Conservation (phyloP, 768 basidiomycete genomes). For the Serendipita vermifera region DNA sequence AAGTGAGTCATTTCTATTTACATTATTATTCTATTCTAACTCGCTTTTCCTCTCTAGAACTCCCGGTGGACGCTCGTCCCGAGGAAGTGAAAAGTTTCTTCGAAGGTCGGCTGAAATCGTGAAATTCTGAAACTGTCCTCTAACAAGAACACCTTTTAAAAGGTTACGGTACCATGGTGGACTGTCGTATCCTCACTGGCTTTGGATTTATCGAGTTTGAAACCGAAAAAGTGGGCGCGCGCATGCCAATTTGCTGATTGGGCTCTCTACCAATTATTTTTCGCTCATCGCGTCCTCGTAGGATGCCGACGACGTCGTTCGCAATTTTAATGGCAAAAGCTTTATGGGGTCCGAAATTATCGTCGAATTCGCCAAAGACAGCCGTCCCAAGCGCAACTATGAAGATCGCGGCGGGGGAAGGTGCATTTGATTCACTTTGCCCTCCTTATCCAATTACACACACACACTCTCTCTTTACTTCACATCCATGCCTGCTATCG, state of each 20-base stretch:
- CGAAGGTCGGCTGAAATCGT: too few relatives aligned
- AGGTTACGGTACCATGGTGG: constrained; percentile 78
- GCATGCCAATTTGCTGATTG: background rate
- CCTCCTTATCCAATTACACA: background rate
- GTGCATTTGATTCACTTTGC: constrained; percentile 20
- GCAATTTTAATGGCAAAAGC: constrained; percentile 72
- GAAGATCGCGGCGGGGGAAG: constrained; percentile 39
- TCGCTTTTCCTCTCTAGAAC: constrained; percentile 34
- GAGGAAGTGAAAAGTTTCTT: constrained; percentile 83
- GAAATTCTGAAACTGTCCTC: too few relatives aligned
- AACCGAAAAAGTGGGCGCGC: constrained; percentile 45
- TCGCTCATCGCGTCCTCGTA: constrained; percentile 22
- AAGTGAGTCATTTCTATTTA: constrained; percentile 34
- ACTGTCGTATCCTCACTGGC: constrained; percentile 90
- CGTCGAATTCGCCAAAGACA: constrained; percentile 92
- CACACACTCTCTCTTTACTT: background rate
- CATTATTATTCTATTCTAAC: background rate
- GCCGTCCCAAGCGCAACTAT: constrained; percentile 72
- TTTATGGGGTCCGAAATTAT: constrained; percentile 92
- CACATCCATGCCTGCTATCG: background rate
- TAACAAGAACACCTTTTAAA: too few relatives aligned
- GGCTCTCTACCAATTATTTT: background rate
- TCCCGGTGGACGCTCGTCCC: constrained; percentile 69
- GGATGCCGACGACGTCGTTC: constrained; percentile 92
- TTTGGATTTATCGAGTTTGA: constrained; percentile 98